Evolutionary conservation across 2,329 filamentous ascomycete species (phyloP), one percentile per base, ranked within the genome.

Genomic region (Cordyceps javanica): DNA sequence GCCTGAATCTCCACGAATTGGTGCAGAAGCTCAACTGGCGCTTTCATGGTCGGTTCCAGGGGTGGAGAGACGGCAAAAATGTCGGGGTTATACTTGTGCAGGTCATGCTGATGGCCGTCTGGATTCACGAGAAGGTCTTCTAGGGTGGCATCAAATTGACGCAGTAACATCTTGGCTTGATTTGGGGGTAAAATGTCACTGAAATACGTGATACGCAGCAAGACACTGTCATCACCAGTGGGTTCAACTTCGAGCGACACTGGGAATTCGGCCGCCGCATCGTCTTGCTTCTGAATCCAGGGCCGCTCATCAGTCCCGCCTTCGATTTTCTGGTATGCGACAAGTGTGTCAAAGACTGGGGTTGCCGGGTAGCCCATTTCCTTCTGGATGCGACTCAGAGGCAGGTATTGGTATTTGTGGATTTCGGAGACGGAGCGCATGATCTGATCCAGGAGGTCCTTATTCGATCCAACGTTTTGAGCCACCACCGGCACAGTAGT

Each of bases 171-270:
- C 5, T 68, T 61, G 0, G 88, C 89, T 65, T 96, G 91, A 55
- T 85, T 77, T 1, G 62, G 46, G 0, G 92, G 90, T 9, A 97
- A 68, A 2, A 89, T 62, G 60, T 86, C 78, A 14, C 78, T 75
- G 60, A 82, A 78, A 62, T 83, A 88, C 0, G 87, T 91, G 21
- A 95, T 69, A 9, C 85, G 82, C 8, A 94, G 75, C 13, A 75
- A 69, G 1, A 96, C 65, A 3, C 69, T 64, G 1, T 77, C 78
- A 0, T 72, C 63, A 0, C 63, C 55, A 1, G 66, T 69, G 0
- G 87, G 84, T 59, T 91, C 84, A 34, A 95, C 71, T 69, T 97
- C 92, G 21, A 97, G 74, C 0, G 93, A 96, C 0, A 95, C 73
- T 0, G 87, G 77, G 69, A 93, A 96, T 64, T 95, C 89, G 2